These are phyloP conservation scores for Geosmithia morbida DNA, from an alignment of 2,329 filamentous ascomycete species.

Conservation along the genomic window DNA sequence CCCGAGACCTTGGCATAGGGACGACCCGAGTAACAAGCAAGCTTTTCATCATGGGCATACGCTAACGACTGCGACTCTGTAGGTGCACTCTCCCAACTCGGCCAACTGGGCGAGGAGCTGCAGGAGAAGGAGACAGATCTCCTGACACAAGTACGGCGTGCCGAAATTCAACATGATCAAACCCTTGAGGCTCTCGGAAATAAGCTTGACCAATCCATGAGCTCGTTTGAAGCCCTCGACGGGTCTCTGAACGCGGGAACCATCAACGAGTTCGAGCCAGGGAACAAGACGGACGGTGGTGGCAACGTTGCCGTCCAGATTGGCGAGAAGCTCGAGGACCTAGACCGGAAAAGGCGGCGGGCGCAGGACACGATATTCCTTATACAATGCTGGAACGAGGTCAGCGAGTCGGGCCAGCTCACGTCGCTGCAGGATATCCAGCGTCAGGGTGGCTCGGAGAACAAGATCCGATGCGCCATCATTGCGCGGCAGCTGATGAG, in stretches of 20 bases:
- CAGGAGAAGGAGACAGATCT: conserved; percentile 86
- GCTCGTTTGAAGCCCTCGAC: conserved; percentile 82
- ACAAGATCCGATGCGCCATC: conserved; percentile 85
- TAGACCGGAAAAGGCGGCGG: conserved; percentile 80
- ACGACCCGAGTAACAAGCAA: neutral
- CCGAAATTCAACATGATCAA: conserved; percentile 82
- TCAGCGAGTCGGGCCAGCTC: conserved; percentile 78
- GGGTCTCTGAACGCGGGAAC: conserved; percentile 57
- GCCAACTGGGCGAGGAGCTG: conserved; percentile 64
- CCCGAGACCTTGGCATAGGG: neutral
- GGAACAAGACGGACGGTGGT: conserved; percentile 35
- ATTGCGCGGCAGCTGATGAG: conserved; percentile 88
- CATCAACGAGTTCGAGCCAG: conserved; percentile 15
- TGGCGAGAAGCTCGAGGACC: conserved; percentile 81
- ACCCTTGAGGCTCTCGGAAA: conserved; percentile 77
- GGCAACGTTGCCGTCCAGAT: conserved; percentile 92
- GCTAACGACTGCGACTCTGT: neutral
- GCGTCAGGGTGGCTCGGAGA: conserved; percentile 70
- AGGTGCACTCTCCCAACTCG: conserved; percentile 55
- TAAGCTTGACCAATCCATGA: conserved; percentile 85
- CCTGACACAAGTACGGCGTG: conserved; percentile 74
- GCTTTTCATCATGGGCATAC: conserved; percentile 5
- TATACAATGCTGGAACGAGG: conserved; percentile 93
- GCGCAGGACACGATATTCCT: conserved; percentile 90
- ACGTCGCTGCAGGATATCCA: conserved; percentile 81